Conservation (phyloP, 192 early-diverging fungal species). For the Coemansia sp. region DNA sequence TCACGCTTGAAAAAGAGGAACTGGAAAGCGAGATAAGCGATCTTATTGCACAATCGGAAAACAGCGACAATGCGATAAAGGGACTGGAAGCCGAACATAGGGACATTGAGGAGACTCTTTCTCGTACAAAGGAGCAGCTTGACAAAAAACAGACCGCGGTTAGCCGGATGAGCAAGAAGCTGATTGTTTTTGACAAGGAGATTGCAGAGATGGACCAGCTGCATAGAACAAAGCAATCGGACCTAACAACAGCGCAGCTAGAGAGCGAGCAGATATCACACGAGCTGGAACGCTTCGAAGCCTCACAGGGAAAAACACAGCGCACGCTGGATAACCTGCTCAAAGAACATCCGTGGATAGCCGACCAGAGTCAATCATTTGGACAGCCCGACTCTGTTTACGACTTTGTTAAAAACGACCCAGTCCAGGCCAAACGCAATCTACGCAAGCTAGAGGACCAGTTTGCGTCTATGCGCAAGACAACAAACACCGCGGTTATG, state of each 20-base stretch:
- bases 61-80: conserved; percentile 31
- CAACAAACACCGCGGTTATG: conserved; percentile 93
- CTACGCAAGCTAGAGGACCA: conserved; percentile 75
- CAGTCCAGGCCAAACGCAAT: conserved; percentile 70
- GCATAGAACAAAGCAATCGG: conserved; percentile 63
- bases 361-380: conserved; percentile 85
- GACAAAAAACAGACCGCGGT: conserved; percentile 59
- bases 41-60: conserved; percentile 27
- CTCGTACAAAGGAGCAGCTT: conserved; percentile 48
- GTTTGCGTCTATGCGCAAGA: conserved; percentile 77
- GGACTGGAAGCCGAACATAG: conserved; percentile 55
- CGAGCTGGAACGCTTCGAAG: conserved; percentile 72
- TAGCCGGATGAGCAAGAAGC: conserved; percentile 63
- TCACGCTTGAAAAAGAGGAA: conserved; percentile 47
- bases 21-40: conserved; percentile 46
- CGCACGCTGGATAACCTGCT: conserved; percentile 56
- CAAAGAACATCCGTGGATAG: conserved; percentile 78
- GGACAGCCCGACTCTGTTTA: conserved; percentile 78
- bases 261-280: conserved; percentile 80
- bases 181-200: conserved; percentile 79
- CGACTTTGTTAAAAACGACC: conserved; percentile 79
- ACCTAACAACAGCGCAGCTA: conserved; percentile 68
- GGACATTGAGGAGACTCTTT: conserved; percentile 51
- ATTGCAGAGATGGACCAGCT: conserved; percentile 68
- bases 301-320: conserved; percentile 58